Base-by-base conservation (phyloP, 2,329 filamentous ascomycete genomes). In the Capronia coronata region DNA sequence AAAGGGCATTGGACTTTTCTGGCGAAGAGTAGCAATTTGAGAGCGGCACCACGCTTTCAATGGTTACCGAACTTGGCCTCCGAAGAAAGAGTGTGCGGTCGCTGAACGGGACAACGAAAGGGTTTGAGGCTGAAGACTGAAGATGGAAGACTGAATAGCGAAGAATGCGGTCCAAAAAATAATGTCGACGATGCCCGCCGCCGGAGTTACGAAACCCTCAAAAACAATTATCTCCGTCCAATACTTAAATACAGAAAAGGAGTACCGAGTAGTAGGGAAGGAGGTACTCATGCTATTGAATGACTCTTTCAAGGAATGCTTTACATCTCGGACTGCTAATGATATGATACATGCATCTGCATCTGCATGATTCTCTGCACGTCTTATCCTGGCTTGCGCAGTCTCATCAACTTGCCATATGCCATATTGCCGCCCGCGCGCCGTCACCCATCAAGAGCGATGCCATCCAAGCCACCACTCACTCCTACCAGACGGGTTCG, bases 401-500 rank as follows among this genome's bases (percentile, higher is more conserved):
- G 37, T 27, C 3, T n/a, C 11, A 27, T 11, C 19, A 42, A 22
- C 18, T 45, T 41, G 13, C 11, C 23, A 16, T 41, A n/a, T n/a
- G n/a, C n/a, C n/a, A n/a, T n/a, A n/a, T n/a, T n/a, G 39, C 13
- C 5, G 13, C 10, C 38, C 25, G 5, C 14, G 8, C 23, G 10
- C 11, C 6, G 4, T 55, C 49, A 48, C 46, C 35, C 35, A 21
- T 59, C 53, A 14, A 58, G 41, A 13, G 44, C 56, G 1, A 56
- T 49, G 19, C 46, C 46, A 29, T 54, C 53, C 45, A 49, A 23
- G n/a, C 40, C 55, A 23, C 44, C 54, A 21, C 38, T 46, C 14
- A 41, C 43, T n/a, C 51, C 49, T 18, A 57, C 47, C 19, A 56
- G 48, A n/a, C 42, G 48, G 10, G 54, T 10, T 23, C 50, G 41